A percentile compares a stretch with the other conserved stretches of the same genome.
These are phyloP conservation scores for Stephania yunnanensis DNA, from an alignment of 164 flowering plant genomes.

Conservation along the genomic window DNA sequence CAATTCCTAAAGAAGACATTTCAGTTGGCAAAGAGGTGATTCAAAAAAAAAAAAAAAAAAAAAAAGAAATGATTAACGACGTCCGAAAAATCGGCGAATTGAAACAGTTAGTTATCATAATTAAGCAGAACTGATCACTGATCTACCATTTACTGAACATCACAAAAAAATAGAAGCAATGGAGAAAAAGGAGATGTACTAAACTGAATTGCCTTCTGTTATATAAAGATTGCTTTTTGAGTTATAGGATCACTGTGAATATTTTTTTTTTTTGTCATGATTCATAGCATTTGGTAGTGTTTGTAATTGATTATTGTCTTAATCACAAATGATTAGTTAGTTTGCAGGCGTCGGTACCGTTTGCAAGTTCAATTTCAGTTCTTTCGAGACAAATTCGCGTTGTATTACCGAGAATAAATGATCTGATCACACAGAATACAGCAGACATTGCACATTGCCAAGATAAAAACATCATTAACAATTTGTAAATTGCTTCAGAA, in stretches of 20 bases:
- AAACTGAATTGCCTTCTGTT: neutral
- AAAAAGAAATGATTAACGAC: neutral
- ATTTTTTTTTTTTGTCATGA: neutral
- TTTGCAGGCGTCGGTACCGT: neutral
- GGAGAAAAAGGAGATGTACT: neutral
- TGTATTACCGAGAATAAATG: neutral
- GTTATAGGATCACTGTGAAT: neutral
- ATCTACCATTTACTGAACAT: neutral
- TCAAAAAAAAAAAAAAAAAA: slow-evolving; percentile 3
- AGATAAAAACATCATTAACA: neutral
- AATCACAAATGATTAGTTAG: neutral
- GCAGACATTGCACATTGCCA: neutral
- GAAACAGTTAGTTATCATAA: neutral
- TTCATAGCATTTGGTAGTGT: neutral
- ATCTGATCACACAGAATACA: neutral
- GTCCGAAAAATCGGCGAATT: neutral
- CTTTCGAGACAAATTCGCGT: no score
- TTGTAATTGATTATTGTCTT: neutral
- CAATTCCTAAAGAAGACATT: slow-evolving; percentile 74
- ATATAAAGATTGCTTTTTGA: neutral
- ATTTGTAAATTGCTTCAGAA: neutral
- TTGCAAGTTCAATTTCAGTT: neutral
- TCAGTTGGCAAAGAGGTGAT: slow-evolving; percentile 69
- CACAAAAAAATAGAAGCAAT: neutral
- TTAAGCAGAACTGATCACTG: neutral